Conservation (phyloP, 2,329 filamentous ascomycete genomes). For the Macrophomina pseudophaseolina region DNA sequence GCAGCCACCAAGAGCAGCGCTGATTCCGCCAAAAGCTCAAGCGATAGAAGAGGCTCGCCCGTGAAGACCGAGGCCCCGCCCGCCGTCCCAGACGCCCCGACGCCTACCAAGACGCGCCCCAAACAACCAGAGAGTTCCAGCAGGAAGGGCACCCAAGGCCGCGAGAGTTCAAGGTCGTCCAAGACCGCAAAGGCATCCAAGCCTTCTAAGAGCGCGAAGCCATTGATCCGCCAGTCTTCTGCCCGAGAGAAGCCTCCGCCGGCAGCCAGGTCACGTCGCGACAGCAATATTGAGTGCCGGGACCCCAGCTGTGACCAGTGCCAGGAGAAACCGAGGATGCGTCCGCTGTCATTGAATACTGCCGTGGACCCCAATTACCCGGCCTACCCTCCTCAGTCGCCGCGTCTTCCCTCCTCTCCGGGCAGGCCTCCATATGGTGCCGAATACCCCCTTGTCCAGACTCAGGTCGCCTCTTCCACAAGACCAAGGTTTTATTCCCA, state of each 20-base stretch:
- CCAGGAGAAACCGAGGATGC: neutral
- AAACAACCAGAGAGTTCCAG: conserved; percentile 1
- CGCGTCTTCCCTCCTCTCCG: conserved; percentile 36
- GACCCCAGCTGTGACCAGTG: conserved; percentile 13
- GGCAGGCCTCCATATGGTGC: conserved; percentile 34
- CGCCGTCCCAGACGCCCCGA: conserved; percentile 6
- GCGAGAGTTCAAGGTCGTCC: conserved; percentile 10
- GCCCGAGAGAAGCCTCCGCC: neutral
- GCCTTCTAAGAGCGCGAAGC: conserved; percentile 4
- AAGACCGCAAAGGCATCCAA: conserved; percentile 16
- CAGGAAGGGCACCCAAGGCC: neutral
- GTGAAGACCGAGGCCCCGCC: conserved; percentile 6
- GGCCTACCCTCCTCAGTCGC: conserved; percentile 33
- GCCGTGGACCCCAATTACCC: conserved; percentile 38
- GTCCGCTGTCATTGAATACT: conserved; percentile 32
- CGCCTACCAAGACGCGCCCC: neutral
- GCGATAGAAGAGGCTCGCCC: conserved; percentile 17
- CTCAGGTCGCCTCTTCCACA: conserved; percentile 32
- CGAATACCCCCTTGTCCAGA: conserved; percentile 38
- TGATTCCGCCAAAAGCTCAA: conserved; percentile 55
- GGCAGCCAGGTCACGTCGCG: conserved; percentile 11
- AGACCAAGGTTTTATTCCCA: conserved; percentile 34
- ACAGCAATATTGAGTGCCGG: conserved; percentile 12
- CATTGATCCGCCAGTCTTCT: conserved; percentile 4
- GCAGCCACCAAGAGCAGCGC: conserved; percentile 57